phyloP scores from a whole-genome alignment of 208 protist genomes.

The Leishmania mexicana region DNA sequence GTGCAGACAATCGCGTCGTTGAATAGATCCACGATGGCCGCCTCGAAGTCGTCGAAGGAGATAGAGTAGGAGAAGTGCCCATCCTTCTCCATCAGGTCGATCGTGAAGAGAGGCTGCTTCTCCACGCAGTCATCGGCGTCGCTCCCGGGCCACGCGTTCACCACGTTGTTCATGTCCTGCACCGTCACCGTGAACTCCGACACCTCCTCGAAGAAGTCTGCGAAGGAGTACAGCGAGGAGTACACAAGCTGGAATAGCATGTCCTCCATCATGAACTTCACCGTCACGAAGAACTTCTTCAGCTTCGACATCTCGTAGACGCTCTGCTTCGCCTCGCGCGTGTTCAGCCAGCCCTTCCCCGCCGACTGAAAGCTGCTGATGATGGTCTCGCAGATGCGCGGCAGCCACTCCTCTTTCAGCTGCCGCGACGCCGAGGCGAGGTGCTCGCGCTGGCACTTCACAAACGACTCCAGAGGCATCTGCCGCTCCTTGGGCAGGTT shows the following conservation, averaged over 20 bases:
- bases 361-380: constrained; percentile 87
- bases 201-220: constrained; percentile 92
- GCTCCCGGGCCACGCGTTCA: constrained; percentile 91
- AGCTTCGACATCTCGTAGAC: constrained; percentile 98
- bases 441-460: constrained; percentile 82
- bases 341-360: constrained; percentile 98
- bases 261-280: constrained; percentile 98
- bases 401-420: constrained; percentile 92
- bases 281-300: constrained; percentile 96
- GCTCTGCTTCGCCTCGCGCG: constrained; percentile 93
- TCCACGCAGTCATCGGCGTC: constrained; percentile 93
- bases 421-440: constrained; percentile 69
- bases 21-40: constrained; percentile 87
- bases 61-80: constrained; percentile 90
- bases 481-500: constrained; percentile 89
- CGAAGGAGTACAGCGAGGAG: constrained; percentile 84
- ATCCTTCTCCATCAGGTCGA: constrained; percentile 84
- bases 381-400: constrained; percentile 91
- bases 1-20: constrained; percentile 90
- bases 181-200: constrained; percentile 89
- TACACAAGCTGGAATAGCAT: constrained; percentile 93
- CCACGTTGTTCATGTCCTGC: constrained; percentile 88
- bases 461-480: constrained; percentile 88
- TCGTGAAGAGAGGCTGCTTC: constrained; percentile 94
- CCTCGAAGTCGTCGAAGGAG: constrained; percentile 85